Percentiles rank a stretch among this genome's conserved stretches.
phyloP scores from a whole-genome alignment of 768 basidiomycete species.

The Trametes punicea region DNA sequence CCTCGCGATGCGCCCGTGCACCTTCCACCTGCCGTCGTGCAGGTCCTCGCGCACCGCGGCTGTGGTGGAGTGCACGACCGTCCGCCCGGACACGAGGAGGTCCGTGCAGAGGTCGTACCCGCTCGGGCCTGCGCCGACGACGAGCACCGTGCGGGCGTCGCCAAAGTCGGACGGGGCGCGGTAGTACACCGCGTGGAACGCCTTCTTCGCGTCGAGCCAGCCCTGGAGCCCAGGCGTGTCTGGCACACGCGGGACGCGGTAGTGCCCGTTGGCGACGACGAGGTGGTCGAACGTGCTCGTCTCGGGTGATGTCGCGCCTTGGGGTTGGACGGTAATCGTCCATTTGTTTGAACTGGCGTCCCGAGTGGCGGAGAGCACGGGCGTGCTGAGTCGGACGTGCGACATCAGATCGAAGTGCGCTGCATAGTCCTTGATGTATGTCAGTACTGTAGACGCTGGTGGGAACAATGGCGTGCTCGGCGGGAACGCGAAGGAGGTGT shows the following conservation, averaged over 20 bases:
- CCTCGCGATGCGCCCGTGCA: constrained; percentile 40
- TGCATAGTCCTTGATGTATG: constrained; percentile 71
- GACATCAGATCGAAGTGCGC: constrained; percentile 53
- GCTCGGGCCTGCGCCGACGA: constrained; percentile 55
- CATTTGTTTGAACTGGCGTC: constrained; percentile 37
- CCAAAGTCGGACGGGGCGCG: constrained; percentile 44
- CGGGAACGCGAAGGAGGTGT: constrained; percentile 58
- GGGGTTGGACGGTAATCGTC: constrained; percentile 36
- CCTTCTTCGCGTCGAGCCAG: constrained; percentile 54
- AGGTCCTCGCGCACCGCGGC: constrained; percentile 27
- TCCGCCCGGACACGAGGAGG: constrained; percentile 41
- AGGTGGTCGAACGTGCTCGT: constrained; percentile 54
- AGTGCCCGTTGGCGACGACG: constrained; percentile 76
- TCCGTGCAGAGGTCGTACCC: constrained; percentile 66
- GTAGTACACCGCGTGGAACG: constrained; percentile 68
- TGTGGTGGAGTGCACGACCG: constrained; percentile 55
- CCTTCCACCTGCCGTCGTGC: constrained; percentile 23
- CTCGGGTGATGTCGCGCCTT: constrained; percentile 24
- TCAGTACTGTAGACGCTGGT: constrained; percentile 51
- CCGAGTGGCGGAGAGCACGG: constrained; percentile 48
- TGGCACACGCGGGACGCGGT: constrained; percentile 62
- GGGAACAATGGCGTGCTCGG: constrained; percentile 73
- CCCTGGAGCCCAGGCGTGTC: constrained; percentile 51
- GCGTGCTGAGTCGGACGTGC: constrained; percentile 62
- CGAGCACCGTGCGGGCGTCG: constrained; percentile 36